Base-by-base conservation (phyloP, 129 eudicot species). In the Deinandra increscens region DNA sequence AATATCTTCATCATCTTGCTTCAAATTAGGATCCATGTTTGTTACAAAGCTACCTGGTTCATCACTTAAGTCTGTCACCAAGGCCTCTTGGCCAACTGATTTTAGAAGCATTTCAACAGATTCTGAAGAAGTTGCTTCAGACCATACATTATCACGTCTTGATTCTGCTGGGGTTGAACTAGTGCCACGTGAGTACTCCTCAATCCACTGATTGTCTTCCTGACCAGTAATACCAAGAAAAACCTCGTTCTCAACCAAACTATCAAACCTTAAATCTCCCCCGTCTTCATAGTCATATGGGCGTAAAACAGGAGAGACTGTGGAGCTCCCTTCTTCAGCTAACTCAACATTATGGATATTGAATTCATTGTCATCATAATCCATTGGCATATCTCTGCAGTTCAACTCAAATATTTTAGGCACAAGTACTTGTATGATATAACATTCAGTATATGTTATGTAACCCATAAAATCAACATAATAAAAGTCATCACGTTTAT, bases 71-170 rank as follows among this genome's bases (percentile, higher is more conserved):
- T 10, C 61, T 0, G 61, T 55, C 61, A 55, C 61, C 61, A 55
- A 22, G 61, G 61, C 33, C 61, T 84, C 98, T 84, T 86, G 91
- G n/a, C 98, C 90, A 80, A 93, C 99, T 23, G 99, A 85, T 69
- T 93, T 93, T 64, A 89, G 38, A 38, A 93, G 85, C 99, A 93
- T 86, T 80, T 87, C 99, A 78, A 93, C 99, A 70, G 97, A 89
- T 80, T 93, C 95, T 29, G 87, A 84, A 50, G 99, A 89, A 60
- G 99, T 87, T 76, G 99, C 99, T 87, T 93, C 99, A 69, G 97
- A 93, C 99, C 99, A 93, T 51, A 89, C 99, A 89, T 93, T 86
- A 64, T 84, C 79, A 71, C 63, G 84, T 74, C 88, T 81, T 55
- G 86, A 85, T 60, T 86, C 98, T 18, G 82, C 70, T 8, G 84